These are phyloP conservation scores for Xerocomus minutiporus DNA, from an alignment of 1,284 basidiomycete species.

Conservation along the genomic window DNA sequence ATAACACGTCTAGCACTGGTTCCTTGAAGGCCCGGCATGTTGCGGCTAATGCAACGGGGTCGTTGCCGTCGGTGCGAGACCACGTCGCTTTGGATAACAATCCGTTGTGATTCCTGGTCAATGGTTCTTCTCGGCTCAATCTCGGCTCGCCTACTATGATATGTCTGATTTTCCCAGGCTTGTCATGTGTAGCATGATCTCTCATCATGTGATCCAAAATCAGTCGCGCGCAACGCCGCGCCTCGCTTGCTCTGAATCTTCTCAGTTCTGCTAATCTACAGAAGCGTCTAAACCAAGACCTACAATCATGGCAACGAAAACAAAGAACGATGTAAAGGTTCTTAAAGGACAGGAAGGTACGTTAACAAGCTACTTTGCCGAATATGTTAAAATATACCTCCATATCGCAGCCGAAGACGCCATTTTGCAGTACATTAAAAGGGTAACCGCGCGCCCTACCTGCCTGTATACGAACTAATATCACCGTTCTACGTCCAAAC, in stretches of 20 bases:
- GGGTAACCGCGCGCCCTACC: conserved; percentile 35
- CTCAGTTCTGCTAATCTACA: neutral
- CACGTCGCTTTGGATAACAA: neutral
- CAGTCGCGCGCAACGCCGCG: neutral
- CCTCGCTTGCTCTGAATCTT: neutral
- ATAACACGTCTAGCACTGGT: conserved; percentile 7
- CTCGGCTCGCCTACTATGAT: no score
- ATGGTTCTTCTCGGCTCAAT: no score
- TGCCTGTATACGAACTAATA: neutral
- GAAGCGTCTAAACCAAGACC: neutral
- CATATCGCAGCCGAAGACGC: conserved; percentile 57
- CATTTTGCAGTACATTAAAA: conserved; percentile 69
- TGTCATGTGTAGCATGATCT: neutral
- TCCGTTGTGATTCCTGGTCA: no score
- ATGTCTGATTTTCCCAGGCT: no score
- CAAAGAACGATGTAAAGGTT: conserved; percentile 48
- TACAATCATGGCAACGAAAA: conserved; percentile 39
- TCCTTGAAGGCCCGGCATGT: conserved; percentile 11
- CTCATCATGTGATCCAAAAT: neutral
- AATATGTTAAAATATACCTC: neutral
- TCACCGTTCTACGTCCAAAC: neutral
- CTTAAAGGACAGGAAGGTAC: conserved; percentile 70
- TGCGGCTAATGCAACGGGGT: neutral
- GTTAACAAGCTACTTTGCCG: neutral
- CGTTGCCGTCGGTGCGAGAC: neutral